These are phyloP conservation scores for Medicago ruthenica DNA, from an alignment of 306 rosid species.

Conservation along the genomic window DNA sequence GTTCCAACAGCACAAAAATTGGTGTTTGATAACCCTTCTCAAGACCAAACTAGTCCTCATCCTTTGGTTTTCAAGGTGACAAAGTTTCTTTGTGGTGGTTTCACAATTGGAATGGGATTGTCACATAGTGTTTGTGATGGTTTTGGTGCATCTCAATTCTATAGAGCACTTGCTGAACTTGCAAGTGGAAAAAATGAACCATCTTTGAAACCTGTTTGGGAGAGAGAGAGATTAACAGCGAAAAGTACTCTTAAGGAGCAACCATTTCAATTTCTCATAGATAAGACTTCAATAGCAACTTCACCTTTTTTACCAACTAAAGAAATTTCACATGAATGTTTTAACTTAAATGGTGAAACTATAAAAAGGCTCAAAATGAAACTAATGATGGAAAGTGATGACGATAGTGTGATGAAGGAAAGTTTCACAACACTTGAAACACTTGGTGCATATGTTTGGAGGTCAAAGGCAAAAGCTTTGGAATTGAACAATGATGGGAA, in stretches of 20 bases:
- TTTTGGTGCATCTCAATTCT: slow-evolving; percentile 55
- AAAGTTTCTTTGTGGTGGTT: slow-evolving; percentile 60
- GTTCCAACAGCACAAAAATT: slow-evolving; percentile 44
- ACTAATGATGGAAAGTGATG: slow-evolving; percentile 37
- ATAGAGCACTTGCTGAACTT: slow-evolving; percentile 50
- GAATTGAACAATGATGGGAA: slow-evolving; percentile 49
- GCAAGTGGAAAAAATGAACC: slow-evolving; percentile 57
- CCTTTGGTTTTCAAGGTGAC: slow-evolving; percentile 55
- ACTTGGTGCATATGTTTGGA: slow-evolving; percentile 66
- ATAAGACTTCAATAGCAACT: slow-evolving; percentile 37
- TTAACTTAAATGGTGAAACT: slow-evolving; percentile 41
- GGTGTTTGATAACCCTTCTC: slow-evolving; percentile 44
- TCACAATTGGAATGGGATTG: slow-evolving; percentile 58
- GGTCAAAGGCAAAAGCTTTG: slow-evolving; percentile 57
- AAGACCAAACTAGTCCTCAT: slow-evolving; percentile 42
- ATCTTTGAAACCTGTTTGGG: slow-evolving; percentile 62
- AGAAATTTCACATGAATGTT: slow-evolving; percentile 48
- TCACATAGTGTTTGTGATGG: slow-evolving; percentile 64
- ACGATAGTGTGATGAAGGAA: slow-evolving; percentile 12
- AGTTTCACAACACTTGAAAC: slow-evolving; percentile 58
- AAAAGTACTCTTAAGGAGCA: slow-evolving; percentile 25
- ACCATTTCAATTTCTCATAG: slow-evolving; percentile 40
- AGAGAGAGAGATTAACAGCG: slow-evolving; percentile 54
- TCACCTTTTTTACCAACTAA: slow-evolving; percentile 58
- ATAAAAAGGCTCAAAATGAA: slow-evolving; percentile 51